Evolutionary conservation across 2,329 filamentous ascomycete genomes (phyloP).

Genomic region (Talaromyces sp.): DNA sequence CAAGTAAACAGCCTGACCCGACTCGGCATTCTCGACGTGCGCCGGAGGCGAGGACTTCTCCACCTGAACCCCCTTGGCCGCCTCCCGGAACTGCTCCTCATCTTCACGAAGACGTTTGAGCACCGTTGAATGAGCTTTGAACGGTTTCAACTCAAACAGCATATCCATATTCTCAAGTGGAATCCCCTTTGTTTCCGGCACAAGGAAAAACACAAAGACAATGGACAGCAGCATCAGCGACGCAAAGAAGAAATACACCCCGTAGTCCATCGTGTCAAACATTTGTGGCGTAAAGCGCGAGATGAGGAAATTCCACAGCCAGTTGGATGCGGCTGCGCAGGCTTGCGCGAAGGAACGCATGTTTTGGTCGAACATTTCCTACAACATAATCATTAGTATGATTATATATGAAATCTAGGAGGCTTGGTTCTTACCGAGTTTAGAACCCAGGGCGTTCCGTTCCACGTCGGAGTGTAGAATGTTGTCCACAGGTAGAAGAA

Average conservation of each 20-base stretch:
- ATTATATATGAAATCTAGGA: not conserved
- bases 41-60: not conserved
- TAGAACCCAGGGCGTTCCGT: constrained; percentile 71
- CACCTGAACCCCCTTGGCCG: not conserved
- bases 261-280: constrained; percentile 40
- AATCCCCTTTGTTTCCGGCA: constrained; percentile 61
- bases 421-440: constrained; percentile 42
- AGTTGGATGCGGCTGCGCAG: constrained; percentile 42
- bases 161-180: constrained; percentile 60
- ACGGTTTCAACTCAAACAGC: constrained; percentile 42
- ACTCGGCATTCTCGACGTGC: not conserved
- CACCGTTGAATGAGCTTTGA: constrained; percentile 17
- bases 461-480: constrained; percentile 69
- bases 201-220: constrained; percentile 54
- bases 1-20: not conserved
- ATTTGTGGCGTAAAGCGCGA: constrained; percentile 23
- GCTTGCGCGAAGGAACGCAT: constrained; percentile 64
- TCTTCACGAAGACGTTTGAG: not conserved
- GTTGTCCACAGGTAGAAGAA: constrained; percentile 73
- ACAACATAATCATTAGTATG: not conserved
- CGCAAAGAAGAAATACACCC: constrained; percentile 63
- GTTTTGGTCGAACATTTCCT: constrained; percentile 66
- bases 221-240: constrained; percentile 53
- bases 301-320: constrained; percentile 17
- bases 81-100: not conserved